phyloP scores from a whole-genome alignment of 2,329 filamentous ascomycete genomes.

The Xylaria sp. region DNA sequence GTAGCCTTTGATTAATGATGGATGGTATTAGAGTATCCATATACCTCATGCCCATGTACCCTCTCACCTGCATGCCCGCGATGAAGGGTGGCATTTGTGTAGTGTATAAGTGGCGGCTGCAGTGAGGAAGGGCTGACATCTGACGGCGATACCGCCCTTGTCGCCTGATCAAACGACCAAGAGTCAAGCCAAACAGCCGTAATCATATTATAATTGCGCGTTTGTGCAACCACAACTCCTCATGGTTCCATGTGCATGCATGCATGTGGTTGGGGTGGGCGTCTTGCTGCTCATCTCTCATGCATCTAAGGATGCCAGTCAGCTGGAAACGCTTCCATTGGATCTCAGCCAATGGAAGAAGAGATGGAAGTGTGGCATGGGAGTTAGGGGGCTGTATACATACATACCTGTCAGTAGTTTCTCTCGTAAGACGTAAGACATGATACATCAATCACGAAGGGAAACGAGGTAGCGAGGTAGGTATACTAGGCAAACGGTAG shows the following conservation, averaged over 20 bases:
- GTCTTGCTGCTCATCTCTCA: slow-evolving; percentile 24
- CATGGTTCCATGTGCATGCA: slow-evolving; percentile 38
- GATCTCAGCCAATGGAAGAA: slow-evolving; percentile 35
- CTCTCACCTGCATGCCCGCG: too few relatives aligned
- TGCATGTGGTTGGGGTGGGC: slow-evolving; percentile 29
- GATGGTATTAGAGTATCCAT: not conserved
- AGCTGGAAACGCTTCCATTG: slow-evolving; percentile 42
- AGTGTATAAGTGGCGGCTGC: slow-evolving; percentile 18
- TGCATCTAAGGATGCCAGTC: slow-evolving; percentile 37
- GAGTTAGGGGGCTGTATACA: slow-evolving; percentile 10
- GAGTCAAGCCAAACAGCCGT: slow-evolving; percentile 18
- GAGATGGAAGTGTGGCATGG: slow-evolving; percentile 37
- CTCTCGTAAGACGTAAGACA: slow-evolving; percentile 21
- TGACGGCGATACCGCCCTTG: slow-evolving; percentile 13
- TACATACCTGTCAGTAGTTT: not conserved
- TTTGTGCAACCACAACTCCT: slow-evolving; percentile 32
- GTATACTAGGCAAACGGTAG: not conserved
- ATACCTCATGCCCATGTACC: not conserved
- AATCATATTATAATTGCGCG: slow-evolving; percentile 30
- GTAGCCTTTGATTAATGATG: slow-evolving; percentile 12
- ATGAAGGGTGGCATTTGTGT: slow-evolving; percentile 1
- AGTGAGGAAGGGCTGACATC: slow-evolving; percentile 25
- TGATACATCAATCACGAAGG: slow-evolving; percentile 28
- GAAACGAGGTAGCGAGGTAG: slow-evolving; percentile 28
- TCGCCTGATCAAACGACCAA: slow-evolving; percentile 18